phyloP scores from a whole-genome alignment of 495 filamentous ascomycete species.

The Emericellopsis terricola region DNA sequence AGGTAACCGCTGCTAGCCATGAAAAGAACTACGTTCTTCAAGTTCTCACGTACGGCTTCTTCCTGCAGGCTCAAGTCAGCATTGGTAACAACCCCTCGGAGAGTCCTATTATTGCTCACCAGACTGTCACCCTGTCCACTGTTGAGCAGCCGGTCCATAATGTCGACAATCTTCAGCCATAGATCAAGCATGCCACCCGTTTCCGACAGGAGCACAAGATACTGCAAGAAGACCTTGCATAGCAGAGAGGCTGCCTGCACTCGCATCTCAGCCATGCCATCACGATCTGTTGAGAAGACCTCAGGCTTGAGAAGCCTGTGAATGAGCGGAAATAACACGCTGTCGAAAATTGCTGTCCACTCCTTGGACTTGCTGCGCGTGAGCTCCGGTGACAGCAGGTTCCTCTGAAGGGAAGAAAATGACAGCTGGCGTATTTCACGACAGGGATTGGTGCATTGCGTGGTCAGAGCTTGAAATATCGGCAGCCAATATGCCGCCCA shows the following conservation, averaged over 20 bases:
- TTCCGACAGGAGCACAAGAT: conserved; percentile 66
- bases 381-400: conserved; percentile 63
- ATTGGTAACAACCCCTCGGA: no score
- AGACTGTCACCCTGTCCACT: conserved; percentile 82
- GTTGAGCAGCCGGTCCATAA: conserved; percentile 93
- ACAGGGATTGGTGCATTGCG: conserved; percentile 88
- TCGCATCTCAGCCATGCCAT: conserved; percentile 89
- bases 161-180: conserved; percentile 82
- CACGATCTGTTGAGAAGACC: conserved; percentile 78
- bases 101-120: conserved; percentile 36
- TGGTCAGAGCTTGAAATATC: conserved; percentile 72
- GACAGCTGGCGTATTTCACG: conserved; percentile 83
- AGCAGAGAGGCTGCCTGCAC: conserved; percentile 82
- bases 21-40: conserved; percentile 93
- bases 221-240: conserved; percentile 91
- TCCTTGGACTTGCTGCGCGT: conserved; percentile 64
- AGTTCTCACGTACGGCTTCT: conserved; percentile 84
- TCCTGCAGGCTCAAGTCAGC: no score
- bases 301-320: conserved; percentile 81
- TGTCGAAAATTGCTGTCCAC: conserved; percentile 88
- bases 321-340: conserved; percentile 92
- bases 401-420: conserved; percentile 70
- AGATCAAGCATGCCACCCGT: conserved; percentile 87
- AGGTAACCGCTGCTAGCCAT: conserved; percentile 86
- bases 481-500: conserved; percentile 98